Percentiles rank a stretch among this genome's conserved stretches.
These are phyloP conservation scores for Boletus edulis DNA, from an alignment of 768 basidiomycete species.

Conservation along the genomic window DNA sequence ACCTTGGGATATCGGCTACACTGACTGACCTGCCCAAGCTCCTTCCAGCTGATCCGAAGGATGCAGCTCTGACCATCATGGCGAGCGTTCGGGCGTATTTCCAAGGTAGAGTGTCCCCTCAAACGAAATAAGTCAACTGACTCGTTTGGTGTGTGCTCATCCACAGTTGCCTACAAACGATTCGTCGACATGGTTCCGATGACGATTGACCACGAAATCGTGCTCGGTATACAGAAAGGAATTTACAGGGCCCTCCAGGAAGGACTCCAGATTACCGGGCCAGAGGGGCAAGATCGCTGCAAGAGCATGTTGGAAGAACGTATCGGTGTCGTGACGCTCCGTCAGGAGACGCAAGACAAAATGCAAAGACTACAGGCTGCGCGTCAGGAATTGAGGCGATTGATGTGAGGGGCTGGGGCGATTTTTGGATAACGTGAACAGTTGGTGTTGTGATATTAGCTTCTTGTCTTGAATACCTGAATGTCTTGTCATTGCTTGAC, in stretches of 20 bases:
- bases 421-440: too few species aligned
- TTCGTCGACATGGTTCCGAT: conserved; percentile 43
- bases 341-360: conserved; percentile 51
- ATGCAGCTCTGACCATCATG: conserved; percentile 63
- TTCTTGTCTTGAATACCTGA: too few species aligned
- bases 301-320: conserved; percentile 52
- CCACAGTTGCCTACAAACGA: conserved; percentile 46
- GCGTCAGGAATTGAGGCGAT: conserved; percentile 34
- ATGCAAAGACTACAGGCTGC: conserved; percentile 49
- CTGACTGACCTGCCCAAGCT: conserved; percentile 48
- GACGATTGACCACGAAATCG: conserved; percentile 39
- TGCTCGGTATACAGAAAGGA: conserved; percentile 45
- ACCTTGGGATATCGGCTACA: conserved; percentile 31
- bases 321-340: conserved; percentile 38
- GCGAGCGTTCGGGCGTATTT: conserved; percentile 72
- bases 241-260: conserved; percentile 44
- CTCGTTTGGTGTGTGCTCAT: not conserved
- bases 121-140: not conserved
- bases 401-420: not conserved
- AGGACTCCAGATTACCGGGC: conserved; percentile 51
- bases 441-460: too few species aligned
- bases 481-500: too few species aligned
- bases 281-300: conserved; percentile 46
- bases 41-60: conserved; percentile 49
- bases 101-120: conserved; percentile 49